Evolutionary conservation across 768 basidiomycete genomes (phyloP), one percentile per base, ranked within the genome.

Genomic region (Termitomyces titanicus): DNA sequence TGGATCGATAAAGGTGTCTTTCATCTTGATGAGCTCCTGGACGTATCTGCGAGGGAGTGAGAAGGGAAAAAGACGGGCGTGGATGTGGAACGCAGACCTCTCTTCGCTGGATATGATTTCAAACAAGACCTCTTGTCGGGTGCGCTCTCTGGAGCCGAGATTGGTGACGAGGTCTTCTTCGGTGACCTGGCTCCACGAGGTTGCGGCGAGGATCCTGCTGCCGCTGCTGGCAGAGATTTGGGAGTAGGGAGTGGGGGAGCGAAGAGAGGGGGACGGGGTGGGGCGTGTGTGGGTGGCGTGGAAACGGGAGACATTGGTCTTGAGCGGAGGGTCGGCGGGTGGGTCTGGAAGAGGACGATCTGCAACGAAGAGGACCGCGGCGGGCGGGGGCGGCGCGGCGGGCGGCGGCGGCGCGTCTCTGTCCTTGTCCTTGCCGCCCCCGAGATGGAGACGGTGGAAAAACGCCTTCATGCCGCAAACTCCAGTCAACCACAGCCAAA

Each of bases 21-120:
- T 94, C 83, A 98, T 88, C 73, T 89, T 92, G 63, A 85, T 71
- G 10, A 98, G 80, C 64, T 98, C 95, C 63, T 82, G 82, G 34
- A 98, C 93, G 66, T 98, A 98, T 84, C 94, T 97, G 55, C 29
- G 51, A 55, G 58, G 63, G 52, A 66, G 50, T 37, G 39, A 20
- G 44, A 50, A 27, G 56, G 39, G 10, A 49, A 45, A 15, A 48
- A 51, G 38, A 46, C 27, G 18, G 52, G 38, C 10, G 7, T 5
- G 18, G 42, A 24, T 72, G 13, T n/a, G 34, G 33, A 13, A 42
- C 82, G 48, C 64, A 4, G 50, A 92, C 92, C 94, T 85, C 70
- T 98, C 94, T 73, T 98, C 95, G 61, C 92, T 94, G 29, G 90
- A 88, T 47, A 98, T 94, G 61, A 98, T 98, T 75, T 98, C 95